Percentiles rank a stretch among this genome's conserved stretches.
Conservation (phyloP, 495 filamentous ascomycete genomes). For the Talaromyces borbonicus region DNA sequence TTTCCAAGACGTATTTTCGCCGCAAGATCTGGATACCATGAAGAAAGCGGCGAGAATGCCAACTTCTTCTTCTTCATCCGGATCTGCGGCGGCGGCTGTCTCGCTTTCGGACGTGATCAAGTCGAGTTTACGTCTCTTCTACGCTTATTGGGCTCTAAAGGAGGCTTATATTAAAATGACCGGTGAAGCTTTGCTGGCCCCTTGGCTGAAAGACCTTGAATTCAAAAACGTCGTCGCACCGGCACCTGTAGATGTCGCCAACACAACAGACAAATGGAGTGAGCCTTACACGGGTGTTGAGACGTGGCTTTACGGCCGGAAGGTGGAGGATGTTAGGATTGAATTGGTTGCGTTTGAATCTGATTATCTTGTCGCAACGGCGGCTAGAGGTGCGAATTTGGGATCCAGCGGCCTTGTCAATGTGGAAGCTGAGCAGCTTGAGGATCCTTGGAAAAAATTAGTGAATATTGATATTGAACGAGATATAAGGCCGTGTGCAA, state of each 20-base stretch:
- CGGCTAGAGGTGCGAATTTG: conserved; percentile 27
- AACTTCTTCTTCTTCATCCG: conserved; percentile 15
- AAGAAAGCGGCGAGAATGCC: conserved; percentile 29
- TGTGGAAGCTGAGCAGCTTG: not conserved
- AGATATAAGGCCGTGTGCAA: conserved; percentile 24
- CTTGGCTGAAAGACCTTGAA: conserved; percentile 62
- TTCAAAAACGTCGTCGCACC: conserved; percentile 57
- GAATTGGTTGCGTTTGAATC: conserved; percentile 51
- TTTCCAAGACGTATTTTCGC: conserved; percentile 69
- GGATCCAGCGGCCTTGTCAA: conserved; percentile 10
- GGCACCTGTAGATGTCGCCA: conserved; percentile 19
- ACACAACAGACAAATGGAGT: conserved; percentile 30
- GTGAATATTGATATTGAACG: conserved; percentile 20
- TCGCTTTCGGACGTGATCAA: conserved; percentile 34
- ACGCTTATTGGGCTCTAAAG: conserved; percentile 79
- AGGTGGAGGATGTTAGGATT: conserved; percentile 44
- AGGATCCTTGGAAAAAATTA: conserved; percentile 16
- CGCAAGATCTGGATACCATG: conserved; percentile 47
- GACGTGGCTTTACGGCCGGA: conserved; percentile 38
- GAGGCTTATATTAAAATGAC: conserved; percentile 94
- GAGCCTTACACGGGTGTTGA: conserved; percentile 40
- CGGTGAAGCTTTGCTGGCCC: conserved; percentile 74
- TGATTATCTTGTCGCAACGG: conserved; percentile 53
- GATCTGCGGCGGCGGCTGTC: no score
- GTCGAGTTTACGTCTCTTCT: conserved; percentile 65